phyloP scores from a whole-genome alignment of 345 rosid genomes.

The Zanthoxylum bungeanum region DNA sequence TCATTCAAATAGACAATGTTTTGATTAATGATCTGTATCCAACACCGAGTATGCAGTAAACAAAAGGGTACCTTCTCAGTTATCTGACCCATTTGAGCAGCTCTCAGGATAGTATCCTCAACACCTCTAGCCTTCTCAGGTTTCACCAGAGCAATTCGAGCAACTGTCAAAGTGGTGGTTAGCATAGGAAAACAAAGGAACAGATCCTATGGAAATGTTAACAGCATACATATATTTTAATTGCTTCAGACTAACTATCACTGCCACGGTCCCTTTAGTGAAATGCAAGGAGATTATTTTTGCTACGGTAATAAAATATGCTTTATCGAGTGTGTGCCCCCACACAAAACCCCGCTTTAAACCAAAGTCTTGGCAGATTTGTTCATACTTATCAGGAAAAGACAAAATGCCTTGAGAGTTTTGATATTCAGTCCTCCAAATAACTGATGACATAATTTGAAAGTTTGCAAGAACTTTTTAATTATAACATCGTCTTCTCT shows the following conservation, averaged over 20 bases:
- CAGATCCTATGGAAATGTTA: not conserved
- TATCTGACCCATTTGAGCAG: conserved; percentile 93
- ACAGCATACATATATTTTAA: not conserved
- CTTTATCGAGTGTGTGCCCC: not conserved
- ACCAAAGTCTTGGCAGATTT: not conserved
- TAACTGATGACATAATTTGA: not conserved
- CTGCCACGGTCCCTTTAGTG: not conserved
- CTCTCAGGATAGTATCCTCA: conserved; percentile 83
- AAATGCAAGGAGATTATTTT: not conserved
- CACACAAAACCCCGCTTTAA: not conserved
- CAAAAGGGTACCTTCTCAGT: conserved; percentile 65
- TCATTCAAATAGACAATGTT: not conserved
- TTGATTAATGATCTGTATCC: not conserved
- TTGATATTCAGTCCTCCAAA: not conserved
- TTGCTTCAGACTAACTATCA: not conserved
- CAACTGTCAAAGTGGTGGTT: conserved; percentile 38
- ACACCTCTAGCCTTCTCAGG: conserved; percentile 97
- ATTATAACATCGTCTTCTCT: not conserved
- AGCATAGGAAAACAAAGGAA: not conserved
- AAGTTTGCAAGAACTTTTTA: not conserved
- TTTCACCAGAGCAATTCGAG: conserved; percentile 95
- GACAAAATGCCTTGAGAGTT: not conserved
- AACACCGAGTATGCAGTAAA: not conserved
- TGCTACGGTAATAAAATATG: not conserved
- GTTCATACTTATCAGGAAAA: not conserved